These are phyloP conservation scores for Lachnellula suecica DNA, from an alignment of 2,329 filamentous ascomycete genomes.

Conservation along the genomic window DNA sequence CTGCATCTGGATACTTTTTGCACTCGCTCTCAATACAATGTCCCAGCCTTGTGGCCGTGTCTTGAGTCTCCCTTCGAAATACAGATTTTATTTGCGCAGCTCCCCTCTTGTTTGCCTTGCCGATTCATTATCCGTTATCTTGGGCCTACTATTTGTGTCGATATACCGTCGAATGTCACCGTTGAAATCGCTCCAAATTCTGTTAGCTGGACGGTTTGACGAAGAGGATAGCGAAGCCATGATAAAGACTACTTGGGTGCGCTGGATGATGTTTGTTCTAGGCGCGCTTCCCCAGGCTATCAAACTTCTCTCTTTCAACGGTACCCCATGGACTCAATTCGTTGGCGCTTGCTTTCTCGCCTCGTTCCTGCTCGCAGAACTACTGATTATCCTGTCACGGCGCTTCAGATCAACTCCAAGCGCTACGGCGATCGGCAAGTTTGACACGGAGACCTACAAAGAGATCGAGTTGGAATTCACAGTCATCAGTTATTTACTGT, in stretches of 20 bases:
- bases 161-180: not conserved
- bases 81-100: conserved; percentile 15
- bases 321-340: not conserved
- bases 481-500: no score
- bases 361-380: not conserved
- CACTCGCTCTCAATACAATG: conserved; percentile 19
- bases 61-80: conserved; percentile 7
- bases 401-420: not conserved
- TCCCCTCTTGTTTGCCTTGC: conserved; percentile 15
- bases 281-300: conserved; percentile 5
- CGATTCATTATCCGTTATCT: conserved; percentile 10
- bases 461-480: no score
- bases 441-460: no score
- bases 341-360: conserved; percentile 3
- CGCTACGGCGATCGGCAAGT: no score
- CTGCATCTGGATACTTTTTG: conserved; percentile 16
- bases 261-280: conserved; percentile 5
- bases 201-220: not conserved
- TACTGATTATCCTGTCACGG: not conserved
- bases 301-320: conserved; percentile 12
- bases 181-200: not conserved
- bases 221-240: not conserved
- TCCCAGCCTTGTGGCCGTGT: conserved; percentile 16
- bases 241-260: conserved; percentile 8
- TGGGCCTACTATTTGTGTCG: not conserved